Base-by-base conservation (phyloP, 306 rosid species). In the Acmispon strigosus region DNA sequence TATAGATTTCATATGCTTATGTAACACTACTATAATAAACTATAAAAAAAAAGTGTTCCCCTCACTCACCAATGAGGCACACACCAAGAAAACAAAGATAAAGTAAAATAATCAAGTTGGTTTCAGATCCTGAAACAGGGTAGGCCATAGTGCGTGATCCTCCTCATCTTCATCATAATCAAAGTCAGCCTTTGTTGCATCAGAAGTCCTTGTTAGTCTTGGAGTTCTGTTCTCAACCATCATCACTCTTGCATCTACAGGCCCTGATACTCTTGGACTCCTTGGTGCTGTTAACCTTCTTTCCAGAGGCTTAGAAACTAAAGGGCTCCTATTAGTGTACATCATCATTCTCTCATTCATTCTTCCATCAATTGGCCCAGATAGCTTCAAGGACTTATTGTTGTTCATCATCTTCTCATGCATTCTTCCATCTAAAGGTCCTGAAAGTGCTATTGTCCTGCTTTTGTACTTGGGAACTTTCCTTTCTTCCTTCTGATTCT, bases 321-420 rank as follows among this genome's bases (percentile, higher is more conserved):
- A 66, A 1, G 94, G 94, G 70, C 87, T 88, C 15, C 73, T 85
- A 22, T 78, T 80, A 4, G 82, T 56, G 37, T 71, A 66, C 51
- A 78, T 47, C 57, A 75, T 49, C 55, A 80, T 61, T 57, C 79
- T 84, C 47, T 89, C 89, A 10, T 82, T 47, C 48, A 86, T 24
- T 59, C 78, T 86, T 17, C 94, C 88, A 81, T 95, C 97, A 43
- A 94, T 34, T 6, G 99, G 97, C 10, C 99, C 97, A 20, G 99
- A 94, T 2, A 87, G 42, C 69, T 73, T 83, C 64, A 83, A 50
- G 47, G 67, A 70, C 62, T 63, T 76, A 47, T 19, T 71, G 14
- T 11, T 17, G 0, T 27, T 27, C 5, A 61, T 17, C 48, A 80
- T 32, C 54, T 76, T 72, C 65, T 80, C 82, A 8, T 76, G 62